These are phyloP conservation scores for Aspergillus spinulosporus DNA, from an alignment of 2,329 filamentous ascomycete species.

Conservation along the genomic window DNA sequence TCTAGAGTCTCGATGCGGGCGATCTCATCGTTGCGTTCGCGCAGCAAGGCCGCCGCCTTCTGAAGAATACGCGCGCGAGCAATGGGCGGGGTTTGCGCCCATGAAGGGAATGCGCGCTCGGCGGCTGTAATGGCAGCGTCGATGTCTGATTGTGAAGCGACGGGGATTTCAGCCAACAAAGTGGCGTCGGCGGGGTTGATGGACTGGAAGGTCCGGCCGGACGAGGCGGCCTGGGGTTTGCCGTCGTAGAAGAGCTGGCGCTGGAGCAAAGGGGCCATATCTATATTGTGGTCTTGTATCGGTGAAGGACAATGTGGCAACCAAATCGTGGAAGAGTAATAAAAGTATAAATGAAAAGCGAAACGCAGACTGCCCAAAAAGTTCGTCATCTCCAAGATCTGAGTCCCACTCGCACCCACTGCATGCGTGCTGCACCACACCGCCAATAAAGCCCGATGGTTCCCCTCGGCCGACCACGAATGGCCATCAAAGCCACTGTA, in stretches of 20 bases:
- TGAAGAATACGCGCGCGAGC: conserved; percentile 76
- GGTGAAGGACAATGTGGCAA: background rate
- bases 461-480: background rate
- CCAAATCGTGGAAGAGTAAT: background rate
- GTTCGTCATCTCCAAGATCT: background rate
- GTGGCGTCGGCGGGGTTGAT: conserved; percentile 72
- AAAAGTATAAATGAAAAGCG: conserved; percentile 9
- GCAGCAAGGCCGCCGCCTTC: conserved; percentile 70
- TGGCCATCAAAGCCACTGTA: background rate
- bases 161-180: conserved; percentile 69
- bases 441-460: background rate
- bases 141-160: conserved; percentile 66
- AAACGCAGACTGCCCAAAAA: conserved; percentile 3
- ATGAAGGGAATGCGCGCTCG: conserved; percentile 68
- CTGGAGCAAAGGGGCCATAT: conserved; percentile 41
- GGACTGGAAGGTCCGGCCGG: conserved; percentile 66
- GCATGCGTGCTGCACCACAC: background rate
- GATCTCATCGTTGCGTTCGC: conserved; percentile 74
- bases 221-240: conserved; percentile 61
- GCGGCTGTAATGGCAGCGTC: conserved; percentile 72
- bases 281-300: conserved; percentile 11
- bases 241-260: conserved; percentile 76
- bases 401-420: conserved; percentile 2
- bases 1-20: conserved; percentile 78
- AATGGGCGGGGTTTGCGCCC: conserved; percentile 74